Percentiles rank a stretch among this genome's conserved stretches.
Evolutionary conservation across 139 green algal genomes (phyloP).

Genomic region (Chlamydomonas incerta): DNA sequence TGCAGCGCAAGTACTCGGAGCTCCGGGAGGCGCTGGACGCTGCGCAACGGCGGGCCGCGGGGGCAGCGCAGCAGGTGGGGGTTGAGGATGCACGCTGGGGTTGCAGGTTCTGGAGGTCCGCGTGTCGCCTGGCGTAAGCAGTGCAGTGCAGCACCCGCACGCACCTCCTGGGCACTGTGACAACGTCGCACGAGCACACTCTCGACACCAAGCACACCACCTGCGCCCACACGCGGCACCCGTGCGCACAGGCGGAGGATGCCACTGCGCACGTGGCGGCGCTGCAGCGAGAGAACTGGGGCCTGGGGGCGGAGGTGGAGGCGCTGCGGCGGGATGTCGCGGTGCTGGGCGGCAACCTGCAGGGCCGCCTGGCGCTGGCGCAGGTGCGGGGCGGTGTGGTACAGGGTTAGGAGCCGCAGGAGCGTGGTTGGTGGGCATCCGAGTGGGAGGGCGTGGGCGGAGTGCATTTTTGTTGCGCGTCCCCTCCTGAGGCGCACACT

Average conservation of each 20-base stretch:
- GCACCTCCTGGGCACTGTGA: too few relatives aligned
- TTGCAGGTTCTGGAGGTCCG: too few relatives aligned
- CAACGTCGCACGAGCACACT: not conserved
- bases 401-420: too few relatives aligned
- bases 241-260: not conserved
- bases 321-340: conserved; percentile 38
- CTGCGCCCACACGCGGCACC: too few relatives aligned
- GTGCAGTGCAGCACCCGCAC: too few relatives aligned
- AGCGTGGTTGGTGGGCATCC: not conserved
- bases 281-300: conserved; percentile 37
- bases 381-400: conserved; percentile 5
- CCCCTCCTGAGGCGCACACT: too few relatives aligned
- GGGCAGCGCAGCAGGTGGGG: conserved; percentile 21
- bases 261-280: not conserved
- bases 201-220: too few relatives aligned
- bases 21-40: conserved; percentile 24
- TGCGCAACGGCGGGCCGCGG: not conserved
- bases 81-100: too few relatives aligned
- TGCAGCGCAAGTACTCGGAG: conserved; percentile 35
- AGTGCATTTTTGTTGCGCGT: too few relatives aligned
- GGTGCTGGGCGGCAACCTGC: conserved; percentile 55
- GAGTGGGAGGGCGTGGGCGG: not conserved
- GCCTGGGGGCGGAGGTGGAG: conserved; percentile 27
- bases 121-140: too few relatives aligned
- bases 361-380: conserved; percentile 44